phyloP scores from a whole-genome alignment of 2,329 filamentous ascomycete genomes.

The Apiospora malaysiana region DNA sequence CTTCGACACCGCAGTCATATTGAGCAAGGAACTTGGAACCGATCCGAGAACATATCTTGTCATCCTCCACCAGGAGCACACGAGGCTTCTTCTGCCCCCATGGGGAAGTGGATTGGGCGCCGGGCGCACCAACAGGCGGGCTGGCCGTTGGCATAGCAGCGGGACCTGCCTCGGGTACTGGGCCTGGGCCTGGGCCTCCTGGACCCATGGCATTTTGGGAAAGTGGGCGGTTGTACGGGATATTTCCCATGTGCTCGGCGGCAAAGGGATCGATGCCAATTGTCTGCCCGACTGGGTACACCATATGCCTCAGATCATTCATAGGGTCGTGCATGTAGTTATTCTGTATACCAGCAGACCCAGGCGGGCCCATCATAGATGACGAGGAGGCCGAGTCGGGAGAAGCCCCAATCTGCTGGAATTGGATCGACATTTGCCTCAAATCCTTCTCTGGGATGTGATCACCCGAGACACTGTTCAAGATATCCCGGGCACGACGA shows the following conservation, averaged over 20 bases:
- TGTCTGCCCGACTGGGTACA: conserved; percentile 89
- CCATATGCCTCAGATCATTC: conserved; percentile 67
- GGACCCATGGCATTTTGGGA: conserved; percentile 51
- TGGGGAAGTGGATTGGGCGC: conserved; percentile 48
- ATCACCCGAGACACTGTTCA: conserved; percentile 59
- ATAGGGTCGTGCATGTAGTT: conserved; percentile 58
- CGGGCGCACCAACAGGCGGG: conserved; percentile 33
- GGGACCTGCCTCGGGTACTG: conserved; percentile 43
- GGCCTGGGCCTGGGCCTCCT: conserved; percentile 29
- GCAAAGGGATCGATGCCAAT: conserved; percentile 96
- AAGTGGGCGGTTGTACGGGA: conserved; percentile 81
- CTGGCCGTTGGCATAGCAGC: conserved; percentile 43
- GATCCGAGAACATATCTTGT: conserved; percentile 70
- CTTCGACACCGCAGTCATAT: conserved; percentile 71
- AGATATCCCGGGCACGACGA: conserved; percentile 61
- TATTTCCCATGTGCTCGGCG: conserved; percentile 91
- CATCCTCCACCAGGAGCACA: conserved; percentile 89
- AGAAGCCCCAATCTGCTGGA: conserved; percentile 58
- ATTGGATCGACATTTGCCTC: conserved; percentile 57
- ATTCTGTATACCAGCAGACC: conserved; percentile 46
- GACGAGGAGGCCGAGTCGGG: conserved; percentile 57
- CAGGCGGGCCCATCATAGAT: conserved; percentile 63
- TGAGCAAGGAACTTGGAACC: conserved; percentile 70
- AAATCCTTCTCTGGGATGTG: conserved; percentile 59
- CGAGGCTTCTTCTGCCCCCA: conserved; percentile 72